Conservation (phyloP, 1,284 basidiomycete genomes). For the Mycosarcoma mackinlayi region DNA sequence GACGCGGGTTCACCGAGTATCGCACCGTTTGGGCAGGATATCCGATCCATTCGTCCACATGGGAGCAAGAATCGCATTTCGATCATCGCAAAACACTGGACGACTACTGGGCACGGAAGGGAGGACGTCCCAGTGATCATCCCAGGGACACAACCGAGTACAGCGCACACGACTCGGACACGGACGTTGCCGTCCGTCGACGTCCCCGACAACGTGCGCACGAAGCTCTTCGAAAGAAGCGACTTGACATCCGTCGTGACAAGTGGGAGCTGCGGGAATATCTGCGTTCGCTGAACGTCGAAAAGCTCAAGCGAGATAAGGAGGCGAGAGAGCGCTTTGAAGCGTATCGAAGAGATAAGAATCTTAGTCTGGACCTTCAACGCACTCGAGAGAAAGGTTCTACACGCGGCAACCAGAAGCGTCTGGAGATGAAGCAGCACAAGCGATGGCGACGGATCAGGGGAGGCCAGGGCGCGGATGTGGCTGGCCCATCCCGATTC, state of each 20-base stretch:
- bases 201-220: conserved; percentile 37
- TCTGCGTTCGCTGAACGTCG: conserved; percentile 17
- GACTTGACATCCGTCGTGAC: conserved; percentile 34
- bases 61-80: conserved; percentile 39
- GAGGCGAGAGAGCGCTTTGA: conserved; percentile 16
- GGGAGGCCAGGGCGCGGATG: conserved; percentile 1
- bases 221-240: conserved; percentile 31
- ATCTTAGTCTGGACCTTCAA: conserved; percentile 15
- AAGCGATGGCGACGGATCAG: conserved; percentile 19
- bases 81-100: conserved; percentile 16
- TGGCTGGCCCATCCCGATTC: conserved; percentile 19
- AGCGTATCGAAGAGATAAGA: conserved; percentile 10
- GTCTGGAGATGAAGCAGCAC: conserved; percentile 16
- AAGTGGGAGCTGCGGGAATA: conserved; percentile 23
- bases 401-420: conserved; percentile 20
- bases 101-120: conserved; percentile 42
- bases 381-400: conserved; percentile 28
- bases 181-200: conserved; percentile 27
- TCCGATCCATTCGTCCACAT: conserved; percentile 35
- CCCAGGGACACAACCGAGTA: conserved; percentile 8
- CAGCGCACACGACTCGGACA: conserved; percentile 33
- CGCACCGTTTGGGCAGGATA: conserved; percentile 40
- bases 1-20: conserved; percentile 39
- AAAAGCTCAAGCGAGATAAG: conserved; percentile 5
- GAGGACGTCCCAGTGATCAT: conserved; percentile 26